A percentile compares a stretch with the other conserved stretches of the same genome.
Evolutionary conservation across 2,329 filamentous ascomycete species (phyloP).

Genomic region (Calonectria crousiana): DNA sequence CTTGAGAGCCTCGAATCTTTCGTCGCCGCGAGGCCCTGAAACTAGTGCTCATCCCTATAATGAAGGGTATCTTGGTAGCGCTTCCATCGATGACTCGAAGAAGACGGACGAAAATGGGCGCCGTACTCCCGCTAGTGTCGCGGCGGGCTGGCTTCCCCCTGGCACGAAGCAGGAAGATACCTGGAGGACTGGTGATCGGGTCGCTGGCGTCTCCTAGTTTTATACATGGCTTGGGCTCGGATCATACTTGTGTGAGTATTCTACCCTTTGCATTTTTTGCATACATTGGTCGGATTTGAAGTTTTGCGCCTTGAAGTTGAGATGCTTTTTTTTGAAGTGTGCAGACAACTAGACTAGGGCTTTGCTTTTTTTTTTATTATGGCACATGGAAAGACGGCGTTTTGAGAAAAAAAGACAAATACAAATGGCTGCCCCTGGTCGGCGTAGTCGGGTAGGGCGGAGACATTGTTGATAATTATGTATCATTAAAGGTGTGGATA

Average conservation of each 20-base stretch:
- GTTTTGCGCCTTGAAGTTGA: constrained; percentile 18
- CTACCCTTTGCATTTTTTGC: constrained; percentile 11
- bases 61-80: constrained; percentile 58
- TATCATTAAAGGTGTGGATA: constrained; percentile 39
- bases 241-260: neutral
- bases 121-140: constrained; percentile 56
- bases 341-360: neutral
- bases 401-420: constrained; percentile 2
- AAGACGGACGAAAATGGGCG: constrained; percentile 65
- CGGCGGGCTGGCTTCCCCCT: constrained; percentile 74
- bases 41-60: constrained; percentile 56
- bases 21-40: constrained; percentile 41
- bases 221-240: constrained; percentile 17
- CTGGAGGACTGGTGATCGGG: constrained; percentile 67
- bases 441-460: neutral
- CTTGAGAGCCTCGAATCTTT: constrained; percentile 32
- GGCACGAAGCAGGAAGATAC: constrained; percentile 90
- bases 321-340: constrained; percentile 11
- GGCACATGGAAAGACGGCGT: constrained; percentile 6
- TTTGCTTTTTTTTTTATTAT: neutral
- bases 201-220: constrained; percentile 39
- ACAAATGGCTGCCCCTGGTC: neutral
- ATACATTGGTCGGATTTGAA: neutral
- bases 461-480: constrained; percentile 25
- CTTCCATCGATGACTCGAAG: constrained; percentile 62